phyloP scores from a whole-genome alignment of 495 filamentous ascomycete species.

The Lasiosphaeria ovina region DNA sequence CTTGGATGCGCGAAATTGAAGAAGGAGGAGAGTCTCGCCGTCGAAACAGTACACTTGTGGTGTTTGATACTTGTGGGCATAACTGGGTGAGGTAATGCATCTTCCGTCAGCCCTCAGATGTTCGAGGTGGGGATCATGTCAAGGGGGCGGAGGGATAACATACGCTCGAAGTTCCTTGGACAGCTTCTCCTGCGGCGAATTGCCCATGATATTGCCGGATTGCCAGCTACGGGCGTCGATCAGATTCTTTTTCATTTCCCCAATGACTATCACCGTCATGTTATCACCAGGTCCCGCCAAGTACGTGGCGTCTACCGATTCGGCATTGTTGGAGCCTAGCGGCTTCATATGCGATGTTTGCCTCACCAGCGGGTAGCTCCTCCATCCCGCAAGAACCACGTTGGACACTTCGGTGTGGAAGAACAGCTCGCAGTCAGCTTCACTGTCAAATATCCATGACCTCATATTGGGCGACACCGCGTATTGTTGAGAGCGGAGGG shows the following conservation, averaged over 20 bases:
- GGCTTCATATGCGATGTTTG: slow-evolving; percentile 23
- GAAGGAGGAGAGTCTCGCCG: slow-evolving; percentile 15
- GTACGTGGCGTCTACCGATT: slow-evolving; percentile 19
- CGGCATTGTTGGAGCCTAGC: slow-evolving; percentile 2
- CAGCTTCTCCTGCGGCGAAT: slow-evolving; percentile 7
- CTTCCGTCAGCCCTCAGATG: too few species aligned
- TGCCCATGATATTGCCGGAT: not conserved
- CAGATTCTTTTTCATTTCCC: slow-evolving; percentile 19
- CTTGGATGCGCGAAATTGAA: slow-evolving; percentile 17
- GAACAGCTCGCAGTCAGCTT: slow-evolving; percentile 22
- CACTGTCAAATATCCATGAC: slow-evolving; percentile 17
- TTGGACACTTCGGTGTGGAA: slow-evolving; percentile 26
- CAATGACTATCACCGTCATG: slow-evolving; percentile 12
- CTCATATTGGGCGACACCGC: slow-evolving; percentile 15
- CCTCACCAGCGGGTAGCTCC: slow-evolving; percentile 13
- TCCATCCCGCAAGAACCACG: slow-evolving; percentile 22
- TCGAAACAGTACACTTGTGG: slow-evolving; percentile 18
- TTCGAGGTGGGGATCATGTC: too few species aligned
- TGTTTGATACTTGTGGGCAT: slow-evolving; percentile 18
- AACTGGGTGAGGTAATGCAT: slow-evolving; percentile 8
- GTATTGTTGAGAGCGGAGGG: slow-evolving; percentile 7
- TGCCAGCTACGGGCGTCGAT: slow-evolving; percentile 10
- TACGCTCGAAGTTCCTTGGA: slow-evolving; percentile 23
- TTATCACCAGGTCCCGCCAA: not conserved
- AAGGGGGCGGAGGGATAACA: not conserved